Conservation (phyloP, 192 early-diverging fungal species). For the Backusella macrospora region DNA sequence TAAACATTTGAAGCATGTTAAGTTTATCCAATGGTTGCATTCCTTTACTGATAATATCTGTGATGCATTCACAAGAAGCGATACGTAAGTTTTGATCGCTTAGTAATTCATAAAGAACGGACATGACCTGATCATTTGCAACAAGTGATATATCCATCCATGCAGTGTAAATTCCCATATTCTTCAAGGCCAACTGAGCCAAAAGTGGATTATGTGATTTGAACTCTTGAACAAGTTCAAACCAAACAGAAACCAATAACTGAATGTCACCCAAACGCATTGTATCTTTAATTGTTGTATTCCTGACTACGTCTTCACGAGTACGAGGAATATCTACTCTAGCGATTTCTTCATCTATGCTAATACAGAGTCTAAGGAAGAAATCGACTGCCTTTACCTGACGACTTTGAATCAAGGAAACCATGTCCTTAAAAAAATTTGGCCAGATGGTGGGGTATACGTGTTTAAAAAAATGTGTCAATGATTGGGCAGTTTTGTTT, state of each 20-base stretch:
- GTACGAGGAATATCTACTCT: constrained; percentile 67
- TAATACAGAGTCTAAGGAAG: constrained; percentile 74
- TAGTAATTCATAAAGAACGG: constrained; percentile 77
- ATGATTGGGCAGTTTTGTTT: constrained; percentile 85
- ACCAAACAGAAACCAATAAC: constrained; percentile 76
- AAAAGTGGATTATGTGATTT: constrained; percentile 62
- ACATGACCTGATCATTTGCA: constrained; percentile 80
- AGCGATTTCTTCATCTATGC: constrained; percentile 90
- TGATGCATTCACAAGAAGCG: constrained; percentile 81
- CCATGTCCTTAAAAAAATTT: constrained; percentile 84
- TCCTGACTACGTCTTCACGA: constrained; percentile 67
- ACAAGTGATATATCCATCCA: constrained; percentile 96
- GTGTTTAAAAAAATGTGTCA: constrained; percentile 80
- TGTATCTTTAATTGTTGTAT: constrained; percentile 85
- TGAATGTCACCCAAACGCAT: constrained; percentile 86
- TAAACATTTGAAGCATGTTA: constrained; percentile 76
- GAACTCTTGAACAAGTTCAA: constrained; percentile 68
- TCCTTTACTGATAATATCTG: constrained; percentile 85
- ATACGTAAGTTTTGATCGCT: constrained; percentile 61
- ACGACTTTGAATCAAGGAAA: constrained; percentile 62
- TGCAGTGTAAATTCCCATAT: constrained; percentile 86
- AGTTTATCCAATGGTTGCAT: constrained; percentile 93
- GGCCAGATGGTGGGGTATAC: constrained; percentile 86
- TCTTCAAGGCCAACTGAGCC: constrained; percentile 64
- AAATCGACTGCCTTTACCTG: constrained; percentile 65